These are phyloP conservation scores for Xylariaceae sp. DNA, from an alignment of 2,329 filamentous ascomycete species.

Conservation along the genomic window DNA sequence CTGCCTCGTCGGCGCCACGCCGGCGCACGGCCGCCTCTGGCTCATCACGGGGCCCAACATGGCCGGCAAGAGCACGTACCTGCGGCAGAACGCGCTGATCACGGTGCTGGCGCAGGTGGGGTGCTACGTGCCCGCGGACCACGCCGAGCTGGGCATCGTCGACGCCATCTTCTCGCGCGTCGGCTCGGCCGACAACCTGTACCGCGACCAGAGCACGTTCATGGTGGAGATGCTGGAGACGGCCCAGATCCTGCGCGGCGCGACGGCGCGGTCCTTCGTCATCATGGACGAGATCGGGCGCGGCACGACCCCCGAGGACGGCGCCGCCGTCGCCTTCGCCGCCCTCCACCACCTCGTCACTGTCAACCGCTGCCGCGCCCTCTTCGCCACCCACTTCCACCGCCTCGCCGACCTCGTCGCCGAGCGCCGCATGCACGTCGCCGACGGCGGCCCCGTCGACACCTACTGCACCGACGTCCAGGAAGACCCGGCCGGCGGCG, in stretches of 20 bases:
- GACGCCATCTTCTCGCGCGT: slow-evolving; percentile 94
- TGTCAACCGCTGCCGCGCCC: slow-evolving; percentile 73
- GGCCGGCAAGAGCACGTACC: slow-evolving; percentile 95
- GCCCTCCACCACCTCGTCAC: slow-evolving; percentile 82
- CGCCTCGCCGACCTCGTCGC: slow-evolving; percentile 74
- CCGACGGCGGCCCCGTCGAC: slow-evolving; percentile 53
- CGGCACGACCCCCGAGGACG: slow-evolving; percentile 92
- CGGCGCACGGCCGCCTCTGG: slow-evolving; percentile 63
- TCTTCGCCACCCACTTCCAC: slow-evolving; percentile 98
- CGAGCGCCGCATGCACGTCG: slow-evolving; percentile 47
- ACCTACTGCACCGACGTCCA: slow-evolving; percentile 89
- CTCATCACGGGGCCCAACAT: slow-evolving; percentile 89
- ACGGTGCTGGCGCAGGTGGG: slow-evolving; percentile 92
- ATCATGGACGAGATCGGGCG: slow-evolving; percentile 99
- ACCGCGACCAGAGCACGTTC: slow-evolving; percentile 92
- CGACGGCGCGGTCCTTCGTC: slow-evolving; percentile 83
- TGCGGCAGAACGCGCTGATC: slow-evolving; percentile 93
- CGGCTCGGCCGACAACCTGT: slow-evolving; percentile 94
- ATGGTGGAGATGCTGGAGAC: slow-evolving; percentile 99
- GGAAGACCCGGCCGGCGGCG: slow-evolving; percentile 68
- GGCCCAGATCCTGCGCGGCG: slow-evolving; percentile 82
- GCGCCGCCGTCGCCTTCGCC: slow-evolving; percentile 86
- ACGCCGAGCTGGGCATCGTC: slow-evolving; percentile 86
- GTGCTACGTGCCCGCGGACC: slow-evolving; percentile 86
- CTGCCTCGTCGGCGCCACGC: slow-evolving; percentile 72